phyloP scores from a whole-genome alignment of 306 rosid genomes.

The Abrus pulchellus region DNA sequence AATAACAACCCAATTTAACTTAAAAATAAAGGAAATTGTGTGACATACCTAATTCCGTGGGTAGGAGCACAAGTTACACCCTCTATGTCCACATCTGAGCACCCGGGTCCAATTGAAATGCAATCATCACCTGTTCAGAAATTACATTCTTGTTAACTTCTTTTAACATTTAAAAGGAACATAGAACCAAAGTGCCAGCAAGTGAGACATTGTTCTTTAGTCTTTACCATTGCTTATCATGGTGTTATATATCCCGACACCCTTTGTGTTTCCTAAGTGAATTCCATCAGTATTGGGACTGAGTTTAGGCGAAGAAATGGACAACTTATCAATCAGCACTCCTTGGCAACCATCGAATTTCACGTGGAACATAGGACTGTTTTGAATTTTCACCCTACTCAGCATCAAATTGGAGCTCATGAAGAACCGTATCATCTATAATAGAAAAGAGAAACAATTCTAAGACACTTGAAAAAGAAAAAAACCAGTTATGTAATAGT shows the following conservation, averaged over 20 bases:
- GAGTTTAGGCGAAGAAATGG: conserved; percentile 87
- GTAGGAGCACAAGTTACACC: conserved; percentile 95
- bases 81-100: conserved; percentile 76
- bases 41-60: conserved; percentile 90
- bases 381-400: conserved; percentile 70
- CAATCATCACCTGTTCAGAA: conserved; percentile 86
- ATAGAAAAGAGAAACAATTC: conserved; percentile 2
- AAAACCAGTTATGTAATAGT: not conserved
- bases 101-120: conserved; percentile 92
- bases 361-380: conserved; percentile 92
- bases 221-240: conserved; percentile 81
- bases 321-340: conserved; percentile 69
- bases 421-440: conserved; percentile 86
- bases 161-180: conserved; percentile 13
- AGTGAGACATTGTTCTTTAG: not conserved
- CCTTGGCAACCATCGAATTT: conserved; percentile 94
- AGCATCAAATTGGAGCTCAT: conserved; percentile 85
- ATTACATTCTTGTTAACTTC: conserved; percentile 24
- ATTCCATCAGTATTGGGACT: conserved; percentile 99
- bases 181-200: conserved; percentile 7
- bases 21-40: conserved; percentile 19
- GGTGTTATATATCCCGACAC: conserved; percentile 77
- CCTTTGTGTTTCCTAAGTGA: conserved; percentile 75
- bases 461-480: not conserved
- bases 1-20: conserved; percentile 24